Evolutionary conservation across 2,329 filamentous ascomycete genomes (phyloP), one percentile per base, ranked within the genome.

Genomic region (Neofusicoccum umdonicola): DNA sequence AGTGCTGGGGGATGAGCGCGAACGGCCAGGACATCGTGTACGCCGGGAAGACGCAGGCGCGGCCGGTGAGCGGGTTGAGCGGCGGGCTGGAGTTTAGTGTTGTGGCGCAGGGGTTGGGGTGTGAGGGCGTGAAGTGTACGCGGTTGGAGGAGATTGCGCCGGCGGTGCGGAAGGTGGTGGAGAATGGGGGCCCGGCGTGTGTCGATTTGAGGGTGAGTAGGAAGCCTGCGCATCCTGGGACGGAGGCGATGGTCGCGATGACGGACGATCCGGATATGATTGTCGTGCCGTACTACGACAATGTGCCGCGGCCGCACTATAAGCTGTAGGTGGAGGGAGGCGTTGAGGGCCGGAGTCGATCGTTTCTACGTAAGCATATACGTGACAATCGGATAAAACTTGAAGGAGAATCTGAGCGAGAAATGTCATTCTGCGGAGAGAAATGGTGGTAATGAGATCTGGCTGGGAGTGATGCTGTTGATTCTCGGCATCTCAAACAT

Each of bases 201-300:
- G 71, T 82, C 56, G 79, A 81, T 67, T 63, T 81, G 65, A 75
- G 81, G 56, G 78, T 82, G 4, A 76, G 73, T 48, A 69, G 70
- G 11, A 72, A 76, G 50, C 78, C 77, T 0, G 71, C 73, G 22
- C 78, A 76, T 17, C 72, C 73, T 15, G 70, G 67, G 35, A 79
- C 77, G 7, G 71, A 71, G 66, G 69, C 70, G 0, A 82, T 82
- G 80, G 77, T 82, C n/a, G 77, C 77, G 2, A 70, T 73, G 66
- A 80, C 78, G 3, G 72, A 77, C 12, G 77, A 81, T 69, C 72
- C 73, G 51, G 72, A 80, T 67, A 74, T 78, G 39, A 80, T 82
- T 65, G 80, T 82, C 31, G 79, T 83, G 62, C 80, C 80, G 3
- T 82, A 82, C 67, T 82, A 82, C 68, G 79, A 82, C 62, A 82